Base-by-base conservation (phyloP, 1,284 basidiomycete species). In the Austroboletus niveus region DNA sequence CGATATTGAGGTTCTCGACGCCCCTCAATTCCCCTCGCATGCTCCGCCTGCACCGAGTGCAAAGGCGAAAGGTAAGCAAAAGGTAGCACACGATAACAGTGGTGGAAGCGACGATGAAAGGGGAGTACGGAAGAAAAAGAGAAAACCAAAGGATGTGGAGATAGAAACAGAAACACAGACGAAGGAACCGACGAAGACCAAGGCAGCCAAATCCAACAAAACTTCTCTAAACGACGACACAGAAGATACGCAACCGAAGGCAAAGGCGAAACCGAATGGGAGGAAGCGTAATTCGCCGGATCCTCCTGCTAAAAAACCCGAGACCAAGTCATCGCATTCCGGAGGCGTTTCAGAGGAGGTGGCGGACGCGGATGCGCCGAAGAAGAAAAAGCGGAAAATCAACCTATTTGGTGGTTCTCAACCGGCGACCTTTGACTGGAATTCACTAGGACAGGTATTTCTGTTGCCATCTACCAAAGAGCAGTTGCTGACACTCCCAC, bases 351-450 rank as follows among this genome's bases (percentile, higher is more conserved):
- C 42, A 0, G 60, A 55, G n/a, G 65, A 57, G 5, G 32, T 56
- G 8, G 53, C 43, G 17, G 61, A 58, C 11, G 58, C 56, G 9
- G 66, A 61, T 27, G 52, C 53, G 20, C 73, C 69, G 9, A 78
- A 76, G 67, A 80, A 78, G 70, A 85, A 81, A 67, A 81, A 79
- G 56, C 75, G 80, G 58, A 84, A 79, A 66, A 79, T 87, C 55
- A 82, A 79, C 54, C 58, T 85, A 24, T 84, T 83, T 59, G 68
- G 70, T 6, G 56, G 66, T 36, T 64, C 73, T 47, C 72, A 75
- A 52, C 63, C 74, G 1, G 51, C 63, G n/a, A 66, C 73, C 14
- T 75, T 80, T 52, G 63, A 72, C 44, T 77, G 75, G 74, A 64
- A 68, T 42, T 44, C 62, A 31, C 41, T 72, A 47, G 57, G 64